Evolutionary conservation across 345 rosid genomes (phyloP).

Genomic region (Pseudoturritis turrita): DNA sequence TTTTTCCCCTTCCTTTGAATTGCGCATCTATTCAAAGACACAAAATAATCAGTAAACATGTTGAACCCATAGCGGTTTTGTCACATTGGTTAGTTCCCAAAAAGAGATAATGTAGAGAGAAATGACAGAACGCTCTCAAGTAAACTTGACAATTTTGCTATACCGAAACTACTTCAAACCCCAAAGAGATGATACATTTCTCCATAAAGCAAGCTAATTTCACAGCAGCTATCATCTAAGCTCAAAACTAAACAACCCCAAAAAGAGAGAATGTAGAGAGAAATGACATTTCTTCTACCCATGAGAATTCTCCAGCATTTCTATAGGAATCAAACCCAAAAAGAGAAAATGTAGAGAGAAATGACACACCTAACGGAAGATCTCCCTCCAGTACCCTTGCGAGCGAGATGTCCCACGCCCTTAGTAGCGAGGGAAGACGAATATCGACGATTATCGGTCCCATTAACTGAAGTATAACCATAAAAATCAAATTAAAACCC

Average conservation of each 20-base stretch:
- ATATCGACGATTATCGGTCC: slow-evolving; percentile 53
- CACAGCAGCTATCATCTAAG: neutral
- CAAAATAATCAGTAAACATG: neutral
- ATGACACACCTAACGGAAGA: slow-evolving; percentile 80
- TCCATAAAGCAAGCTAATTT: neutral
- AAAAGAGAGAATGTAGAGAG: no score
- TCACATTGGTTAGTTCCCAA: no score
- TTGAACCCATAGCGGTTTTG: no score
- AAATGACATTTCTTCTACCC: neutral
- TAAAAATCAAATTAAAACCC: no score
- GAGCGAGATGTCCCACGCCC: slow-evolving; percentile 78
- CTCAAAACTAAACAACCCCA: neutral
- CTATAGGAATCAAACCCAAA: neutral
- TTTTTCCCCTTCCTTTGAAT: slow-evolving; percentile 70
- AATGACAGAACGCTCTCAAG: neutral
- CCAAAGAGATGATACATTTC: neutral
- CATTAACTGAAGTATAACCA: slow-evolving; percentile 40
- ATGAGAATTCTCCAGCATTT: neutral
- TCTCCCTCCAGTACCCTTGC: slow-evolving; percentile 99
- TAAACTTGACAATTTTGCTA: neutral
- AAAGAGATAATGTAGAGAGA: no score
- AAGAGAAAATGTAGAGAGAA: neutral
- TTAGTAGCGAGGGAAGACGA: slow-evolving; percentile 62
- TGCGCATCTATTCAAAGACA: slow-evolving; percentile 75
- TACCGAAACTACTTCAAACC: neutral